Conservation (phyloP, 169 alveolate genomes). For the Cryptosporidium canis region DNA sequence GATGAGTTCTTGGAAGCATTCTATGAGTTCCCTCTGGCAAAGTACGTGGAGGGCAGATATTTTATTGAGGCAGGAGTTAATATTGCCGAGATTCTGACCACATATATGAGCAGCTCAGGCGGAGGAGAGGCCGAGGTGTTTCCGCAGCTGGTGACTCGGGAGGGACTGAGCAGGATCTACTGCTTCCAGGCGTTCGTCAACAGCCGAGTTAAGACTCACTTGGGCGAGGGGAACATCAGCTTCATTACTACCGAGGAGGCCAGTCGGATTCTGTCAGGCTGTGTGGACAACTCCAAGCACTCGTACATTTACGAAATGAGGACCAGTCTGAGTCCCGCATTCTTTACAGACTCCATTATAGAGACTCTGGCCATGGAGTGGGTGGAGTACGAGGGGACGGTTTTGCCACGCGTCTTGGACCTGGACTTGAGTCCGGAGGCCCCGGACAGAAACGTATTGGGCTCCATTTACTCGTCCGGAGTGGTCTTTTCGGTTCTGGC, state of each 20-base stretch:
- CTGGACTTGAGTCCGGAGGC: not conserved
- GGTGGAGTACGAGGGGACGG: constrained; percentile 4
- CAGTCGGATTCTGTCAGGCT: not conserved
- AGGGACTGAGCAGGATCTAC: not conserved
- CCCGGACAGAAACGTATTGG: not conserved
- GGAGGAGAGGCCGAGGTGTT: not conserved
- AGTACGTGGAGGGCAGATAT: constrained; percentile 40
- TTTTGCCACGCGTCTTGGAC: not conserved
- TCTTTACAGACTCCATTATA: constrained; percentile 24
- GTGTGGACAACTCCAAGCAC: constrained; percentile 11
- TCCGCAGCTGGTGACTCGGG: not conserved
- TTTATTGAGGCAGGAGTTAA: constrained; percentile 15
- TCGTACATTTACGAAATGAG: constrained; percentile 26
- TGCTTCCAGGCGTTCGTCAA: constrained; percentile 39
- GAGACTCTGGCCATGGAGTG: constrained; percentile 27
- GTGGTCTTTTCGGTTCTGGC: constrained; percentile 4
- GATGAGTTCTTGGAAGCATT: constrained; percentile 12
- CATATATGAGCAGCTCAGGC: not conserved
- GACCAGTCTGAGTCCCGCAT: not conserved
- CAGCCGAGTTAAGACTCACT: not conserved
- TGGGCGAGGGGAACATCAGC: not conserved
- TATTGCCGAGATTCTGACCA: not conserved
- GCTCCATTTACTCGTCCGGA: not conserved
- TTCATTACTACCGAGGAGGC: constrained; percentile 53
- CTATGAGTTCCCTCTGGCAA: constrained; percentile 43